A percentile compares a stretch with the other conserved stretches of the same genome.
Evolutionary conservation across 306 rosid genomes (phyloP).

Genomic region (Malus sieversii): DNA sequence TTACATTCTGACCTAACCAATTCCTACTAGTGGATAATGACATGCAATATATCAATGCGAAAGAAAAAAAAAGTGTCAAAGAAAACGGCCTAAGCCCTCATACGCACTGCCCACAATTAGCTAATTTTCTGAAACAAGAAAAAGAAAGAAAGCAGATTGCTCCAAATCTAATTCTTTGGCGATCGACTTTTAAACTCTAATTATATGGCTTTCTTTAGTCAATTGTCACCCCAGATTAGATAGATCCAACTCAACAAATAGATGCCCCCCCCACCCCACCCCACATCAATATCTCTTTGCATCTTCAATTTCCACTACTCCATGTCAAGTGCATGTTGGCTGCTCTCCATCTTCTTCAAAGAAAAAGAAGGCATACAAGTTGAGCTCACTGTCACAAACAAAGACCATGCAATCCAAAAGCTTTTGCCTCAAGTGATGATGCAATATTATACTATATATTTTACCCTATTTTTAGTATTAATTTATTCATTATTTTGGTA

Average conservation of each 20-base stretch:
- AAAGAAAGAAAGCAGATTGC: not conserved
- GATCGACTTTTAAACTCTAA: not conserved
- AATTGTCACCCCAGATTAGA: conserved; percentile 14
- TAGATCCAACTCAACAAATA: conserved; percentile 28
- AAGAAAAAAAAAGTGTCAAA: not conserved
- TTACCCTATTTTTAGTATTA: no score
- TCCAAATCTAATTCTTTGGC: not conserved
- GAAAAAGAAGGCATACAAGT: conserved; percentile 7
- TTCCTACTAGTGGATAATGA: not conserved
- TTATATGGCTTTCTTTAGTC: not conserved
- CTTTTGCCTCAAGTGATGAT: no score
- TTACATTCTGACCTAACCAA: no score
- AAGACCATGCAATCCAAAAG: not conserved
- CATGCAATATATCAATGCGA: not conserved
- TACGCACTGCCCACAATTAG: not conserved
- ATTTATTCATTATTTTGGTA: no score
- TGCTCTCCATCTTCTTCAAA: conserved; percentile 7
- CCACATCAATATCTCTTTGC: not conserved
- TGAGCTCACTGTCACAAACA: conserved; percentile 25
- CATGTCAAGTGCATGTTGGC: not conserved
- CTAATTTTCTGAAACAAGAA: not conserved
- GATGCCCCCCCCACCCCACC: not conserved
- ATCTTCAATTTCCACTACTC: not conserved
- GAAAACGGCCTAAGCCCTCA: conserved; percentile 2
- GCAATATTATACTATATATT: no score